Conservation (phyloP, 2,329 filamentous ascomycete genomes). For the Xylariaceae sp. region DNA sequence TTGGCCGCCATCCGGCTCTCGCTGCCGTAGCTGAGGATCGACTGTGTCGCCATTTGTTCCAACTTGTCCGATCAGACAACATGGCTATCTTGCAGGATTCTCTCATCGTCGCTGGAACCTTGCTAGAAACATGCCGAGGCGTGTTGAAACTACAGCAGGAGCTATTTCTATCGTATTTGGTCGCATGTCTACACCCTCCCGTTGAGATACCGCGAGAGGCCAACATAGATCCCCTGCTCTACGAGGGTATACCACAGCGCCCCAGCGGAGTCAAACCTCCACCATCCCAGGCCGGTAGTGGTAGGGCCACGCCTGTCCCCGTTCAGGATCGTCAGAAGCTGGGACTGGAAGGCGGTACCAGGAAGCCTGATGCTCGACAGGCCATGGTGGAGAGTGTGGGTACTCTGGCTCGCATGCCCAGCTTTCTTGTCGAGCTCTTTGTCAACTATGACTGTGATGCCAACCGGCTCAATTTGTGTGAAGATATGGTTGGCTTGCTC, state of each 20-base stretch:
- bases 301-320: slow-evolving; percentile 83
- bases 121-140: slow-evolving; percentile 84
- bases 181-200: slow-evolving; percentile 89
- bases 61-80: slow-evolving; percentile 92
- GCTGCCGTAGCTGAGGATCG: slow-evolving; percentile 88
- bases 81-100: slow-evolving; percentile 94
- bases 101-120: slow-evolving; percentile 83
- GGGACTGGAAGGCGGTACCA: slow-evolving; percentile 84
- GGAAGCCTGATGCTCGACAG: slow-evolving; percentile 92
- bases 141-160: slow-evolving; percentile 96
- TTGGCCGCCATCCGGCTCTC: slow-evolving; percentile 85
- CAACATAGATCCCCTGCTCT: slow-evolving; percentile 86
- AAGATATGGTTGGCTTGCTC: slow-evolving; percentile 90
- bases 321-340: slow-evolving; percentile 91
- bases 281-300: slow-evolving; percentile 71
- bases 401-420: slow-evolving; percentile 86
- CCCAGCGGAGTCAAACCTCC: slow-evolving; percentile 81
- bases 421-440: slow-evolving; percentile 92
- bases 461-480: slow-evolving; percentile 85
- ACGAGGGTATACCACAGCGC: slow-evolving; percentile 87
- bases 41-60: slow-evolving; percentile 90
- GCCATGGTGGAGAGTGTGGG: slow-evolving; percentile 98
- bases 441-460: slow-evolving; percentile 98
- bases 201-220: slow-evolving; percentile 89
- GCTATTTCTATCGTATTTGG: slow-evolving; percentile 88